Base-by-base conservation (phyloP, 768 basidiomycete species). In the Lyophyllum atratum region DNA sequence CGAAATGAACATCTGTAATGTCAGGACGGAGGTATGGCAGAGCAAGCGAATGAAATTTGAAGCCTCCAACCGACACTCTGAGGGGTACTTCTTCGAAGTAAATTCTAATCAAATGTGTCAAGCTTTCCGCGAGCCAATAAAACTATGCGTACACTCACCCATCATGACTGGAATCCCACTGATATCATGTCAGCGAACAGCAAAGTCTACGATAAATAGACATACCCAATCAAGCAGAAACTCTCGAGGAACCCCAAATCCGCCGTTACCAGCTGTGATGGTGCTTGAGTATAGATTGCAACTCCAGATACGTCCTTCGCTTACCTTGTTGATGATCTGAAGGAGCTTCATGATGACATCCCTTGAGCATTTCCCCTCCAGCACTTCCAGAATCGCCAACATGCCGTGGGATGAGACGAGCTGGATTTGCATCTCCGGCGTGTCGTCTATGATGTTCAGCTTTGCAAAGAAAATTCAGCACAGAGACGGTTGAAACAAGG, bases 1-100 rank as follows among this genome's bases (percentile, higher is more conserved):
- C 93, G 94, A 92, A 59, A 98, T 97, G 75, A 98, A 98, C 96
- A 98, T 98, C 68, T 98, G 96, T 37, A 98, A 75, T 1, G 96
- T 99, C 60, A 97, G 73, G 11, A 94, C 88, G 2, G 96, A 98
- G 0, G 94, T 91, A 67, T 94, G 87, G 69, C 96, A 97, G 24
- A 98, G 82, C 14, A 95, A 74, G 25, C 92, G 87, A 51, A 99
- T 92, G 71, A 98, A 98, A 65, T 92, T 87, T 2, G 97, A 98
- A 0, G 95, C 96, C 67, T 98, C 92, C n/a, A 92, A 72, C 33
- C 97, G 86, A 64, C 95, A 97, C 68, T 97, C 95, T 12, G 91
- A 86, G 1, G 95, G 88, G 67, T 92, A 93, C 64, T 90, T 93
- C 77, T 96, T 98, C 11, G 93, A 93, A 0, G 96, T 95, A 68